Base-by-base conservation (phyloP, 257 asterid species). In the Nicotiana otophora region DNA sequence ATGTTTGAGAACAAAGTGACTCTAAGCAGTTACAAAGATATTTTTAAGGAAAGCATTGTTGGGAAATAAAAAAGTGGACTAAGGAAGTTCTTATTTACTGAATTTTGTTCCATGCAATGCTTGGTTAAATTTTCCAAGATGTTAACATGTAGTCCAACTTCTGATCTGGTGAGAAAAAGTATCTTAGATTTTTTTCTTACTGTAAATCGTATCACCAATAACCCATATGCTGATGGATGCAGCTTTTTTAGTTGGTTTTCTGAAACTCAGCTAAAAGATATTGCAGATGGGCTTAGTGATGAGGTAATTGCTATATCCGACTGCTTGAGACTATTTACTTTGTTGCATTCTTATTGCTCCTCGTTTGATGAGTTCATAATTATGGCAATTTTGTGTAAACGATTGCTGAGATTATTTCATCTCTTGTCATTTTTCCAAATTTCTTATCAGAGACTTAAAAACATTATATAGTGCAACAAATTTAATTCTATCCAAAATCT, bases 211-310 rank as follows among this genome's bases (percentile, higher is more conserved):
- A 68, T 80, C 67, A 80, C 83, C 80, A 76, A 74, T 84, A 68
- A 70, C 58, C 58, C 77, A 39, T 80, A 26, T 20, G 58, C 77
- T 80, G 82, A 81, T 16, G 61, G 31, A 42, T 86, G 90, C 90
- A 92, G 96, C 90, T 92, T 92, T 84, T 92, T 89, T 67, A 84
- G 80, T 66, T 92, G 96, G 96, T 90, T 92, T 67, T 77, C 87
- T 53, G 88, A 85, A 83, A 87, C 89, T 81, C 89, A 89, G 36
- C 87, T 76, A 16, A 87, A 85, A 34, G 91, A 84, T 72, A 51
- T 70, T 26, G 76, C 80, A 4, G 89, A 82, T 76, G 88, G 90
- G 34, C 75, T 88, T 3, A 78, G 82, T 76, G 94, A 92, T 81
- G 87, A 78, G 93, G 96, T 91, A 87, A 85, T 39, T 79, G 67